Evolutionary conservation across 1,139 yeast genomes (phyloP).

Genomic region (Trichomonascaceae sp.): DNA sequence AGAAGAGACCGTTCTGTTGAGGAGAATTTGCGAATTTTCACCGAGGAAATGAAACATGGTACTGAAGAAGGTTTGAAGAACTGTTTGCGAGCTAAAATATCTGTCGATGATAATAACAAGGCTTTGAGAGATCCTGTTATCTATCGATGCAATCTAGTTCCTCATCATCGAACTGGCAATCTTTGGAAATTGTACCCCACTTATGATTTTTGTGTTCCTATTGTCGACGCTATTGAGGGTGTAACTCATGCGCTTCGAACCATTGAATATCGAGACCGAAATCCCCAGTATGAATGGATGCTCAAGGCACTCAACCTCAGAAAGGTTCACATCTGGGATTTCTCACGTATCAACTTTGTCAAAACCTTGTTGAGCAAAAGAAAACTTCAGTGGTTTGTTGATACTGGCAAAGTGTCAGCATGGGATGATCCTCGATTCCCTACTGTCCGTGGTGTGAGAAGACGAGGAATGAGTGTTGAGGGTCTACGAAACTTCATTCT

Average conservation of each 20-base stretch:
- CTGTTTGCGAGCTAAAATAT: conserved; percentile 94
- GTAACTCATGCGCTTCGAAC: conserved; percentile 97
- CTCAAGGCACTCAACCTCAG: conserved; percentile 71
- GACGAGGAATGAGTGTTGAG: conserved; percentile 99
- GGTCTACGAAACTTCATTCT: conserved; percentile 89
- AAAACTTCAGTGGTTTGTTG: conserved; percentile 97
- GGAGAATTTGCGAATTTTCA: conserved; percentile 79
- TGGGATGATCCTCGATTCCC: conserved; percentile 99
- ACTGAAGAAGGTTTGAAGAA: conserved; percentile 84
- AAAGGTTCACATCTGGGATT: conserved; percentile 95
- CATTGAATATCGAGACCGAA: conserved; percentile 95
- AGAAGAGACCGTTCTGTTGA: conserved; percentile 89
- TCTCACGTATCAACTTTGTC: conserved; percentile 91
- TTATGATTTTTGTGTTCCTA: conserved; percentile 96
- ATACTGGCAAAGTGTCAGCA: conserved; percentile 72
- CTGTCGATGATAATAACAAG: conserved; percentile 82
- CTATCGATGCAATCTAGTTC: conserved; percentile 91
- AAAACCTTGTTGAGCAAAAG: conserved; percentile 93
- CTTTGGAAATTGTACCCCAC: conserved; percentile 95
- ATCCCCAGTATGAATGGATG: conserved; percentile 97
- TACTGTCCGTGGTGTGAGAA: conserved; percentile 95
- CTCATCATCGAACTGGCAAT: conserved; percentile 93
- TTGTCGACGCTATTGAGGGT: conserved; percentile 91
- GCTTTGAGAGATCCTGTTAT: conserved; percentile 95
- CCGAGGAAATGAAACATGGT: conserved; percentile 86